These are phyloP conservation scores for Daldinia decipiens DNA, from an alignment of 495 filamentous ascomycete species.

Conservation along the genomic window DNA sequence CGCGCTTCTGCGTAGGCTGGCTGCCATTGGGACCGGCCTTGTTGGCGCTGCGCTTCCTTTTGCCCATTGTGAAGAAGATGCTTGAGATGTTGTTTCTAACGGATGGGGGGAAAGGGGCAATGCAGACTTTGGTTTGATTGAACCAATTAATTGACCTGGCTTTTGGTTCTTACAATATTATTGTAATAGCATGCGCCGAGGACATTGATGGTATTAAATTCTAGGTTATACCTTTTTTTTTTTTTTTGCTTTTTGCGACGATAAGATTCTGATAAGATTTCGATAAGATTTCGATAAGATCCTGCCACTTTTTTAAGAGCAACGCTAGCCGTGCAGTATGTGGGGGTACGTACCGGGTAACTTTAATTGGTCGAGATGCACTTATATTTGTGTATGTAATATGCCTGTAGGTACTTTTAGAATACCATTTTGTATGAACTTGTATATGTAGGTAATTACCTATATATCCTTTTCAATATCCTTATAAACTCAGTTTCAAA, in stretches of 20 bases:
- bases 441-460: too few species aligned
- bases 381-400: too few species aligned
- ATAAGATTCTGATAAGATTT: slow-evolving; percentile 3
- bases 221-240: background rate
- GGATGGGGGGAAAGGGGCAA: background rate
- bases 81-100: background rate
- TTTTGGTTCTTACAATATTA: background rate
- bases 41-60: slow-evolving; percentile 57
- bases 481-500: too few species aligned
- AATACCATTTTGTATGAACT: too few species aligned
- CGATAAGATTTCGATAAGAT: slow-evolving; percentile 7
- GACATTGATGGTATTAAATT: background rate
- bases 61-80: slow-evolving; percentile 46
- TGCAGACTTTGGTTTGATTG: background rate
- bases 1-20: slow-evolving; percentile 56
- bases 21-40: slow-evolving; percentile 44
- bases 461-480: too few species aligned
- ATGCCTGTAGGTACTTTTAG: too few species aligned
- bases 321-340: too few species aligned
- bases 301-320: slow-evolving; percentile 6
- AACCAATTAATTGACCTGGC: background rate
- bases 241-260: too few species aligned
- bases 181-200: background rate
- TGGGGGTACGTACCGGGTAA: too few species aligned
- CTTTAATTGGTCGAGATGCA: too few species aligned